These are phyloP conservation scores for Lachnellula hyalina DNA, from an alignment of 2,329 filamentous ascomycete species.

Conservation along the genomic window DNA sequence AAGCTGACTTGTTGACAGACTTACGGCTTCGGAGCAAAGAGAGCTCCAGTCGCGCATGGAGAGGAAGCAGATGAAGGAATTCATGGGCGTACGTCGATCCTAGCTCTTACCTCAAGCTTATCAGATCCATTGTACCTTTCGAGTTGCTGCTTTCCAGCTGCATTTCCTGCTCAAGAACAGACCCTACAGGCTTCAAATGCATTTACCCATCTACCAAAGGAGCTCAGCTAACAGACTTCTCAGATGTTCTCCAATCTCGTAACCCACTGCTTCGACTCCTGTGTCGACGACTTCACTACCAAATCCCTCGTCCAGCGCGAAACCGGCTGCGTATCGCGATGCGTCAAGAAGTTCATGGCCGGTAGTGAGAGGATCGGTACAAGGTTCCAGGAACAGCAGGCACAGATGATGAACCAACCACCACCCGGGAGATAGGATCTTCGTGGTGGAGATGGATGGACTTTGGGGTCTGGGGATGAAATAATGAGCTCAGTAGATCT, in stretches of 20 bases:
- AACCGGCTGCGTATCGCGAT: conserved; percentile 86
- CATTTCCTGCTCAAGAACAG: too few species aligned
- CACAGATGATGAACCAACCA: conserved; percentile 45
- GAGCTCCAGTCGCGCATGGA: conserved; percentile 94
- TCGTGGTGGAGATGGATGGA: neutral
- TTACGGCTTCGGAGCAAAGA: conserved; percentile 65
- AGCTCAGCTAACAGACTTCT: conserved; percentile 11
- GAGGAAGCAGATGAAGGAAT: conserved; percentile 98
- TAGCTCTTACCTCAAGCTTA: too few species aligned
- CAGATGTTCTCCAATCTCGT: conserved; percentile 63
- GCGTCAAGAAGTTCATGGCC: conserved; percentile 95
- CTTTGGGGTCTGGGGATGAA: neutral
- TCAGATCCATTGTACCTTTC: too few species aligned
- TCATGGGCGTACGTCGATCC: conserved; percentile 74
- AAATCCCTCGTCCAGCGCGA: conserved; percentile 87
- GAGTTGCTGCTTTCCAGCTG: too few species aligned
- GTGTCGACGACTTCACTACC: conserved; percentile 97
- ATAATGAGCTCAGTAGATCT: neutral
- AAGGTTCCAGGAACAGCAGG: conserved; percentile 72
- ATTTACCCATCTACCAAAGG: neutral
- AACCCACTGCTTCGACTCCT: conserved; percentile 91
- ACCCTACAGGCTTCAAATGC: too few species aligned
- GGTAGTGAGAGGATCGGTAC: conserved; percentile 84
- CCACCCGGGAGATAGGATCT: conserved; percentile 24
- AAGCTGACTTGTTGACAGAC: conserved; percentile 22